A percentile compares a stretch with the other conserved stretches of the same genome.
These are phyloP conservation scores for Tricholoma saponaceum DNA, from an alignment of 768 basidiomycete genomes.

Conservation along the genomic window DNA sequence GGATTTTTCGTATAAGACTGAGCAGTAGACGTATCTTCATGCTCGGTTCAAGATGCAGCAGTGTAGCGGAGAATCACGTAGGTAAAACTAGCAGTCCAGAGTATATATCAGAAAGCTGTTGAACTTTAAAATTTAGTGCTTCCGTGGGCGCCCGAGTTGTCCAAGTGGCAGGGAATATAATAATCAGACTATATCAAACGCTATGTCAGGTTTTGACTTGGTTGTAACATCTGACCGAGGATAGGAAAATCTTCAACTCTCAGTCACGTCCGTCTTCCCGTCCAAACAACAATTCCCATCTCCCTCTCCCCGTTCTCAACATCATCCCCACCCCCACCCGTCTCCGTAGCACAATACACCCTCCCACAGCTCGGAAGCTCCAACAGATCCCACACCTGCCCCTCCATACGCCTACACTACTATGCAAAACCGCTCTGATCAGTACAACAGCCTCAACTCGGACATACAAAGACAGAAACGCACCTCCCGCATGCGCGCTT, in stretches of 20 bases:
- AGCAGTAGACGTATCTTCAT: not conserved
- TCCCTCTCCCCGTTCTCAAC: not conserved
- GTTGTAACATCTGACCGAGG: no score
- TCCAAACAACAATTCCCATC: not conserved
- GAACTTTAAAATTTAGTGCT: no score
- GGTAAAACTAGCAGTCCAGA: not conserved
- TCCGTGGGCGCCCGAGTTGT: no score
- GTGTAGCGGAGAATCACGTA: not conserved
- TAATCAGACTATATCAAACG: no score
- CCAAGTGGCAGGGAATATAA: no score
- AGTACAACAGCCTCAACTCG: not conserved
- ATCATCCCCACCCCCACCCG: not conserved
- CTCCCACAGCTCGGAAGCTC: constrained; percentile 16
- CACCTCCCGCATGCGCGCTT: not conserved
- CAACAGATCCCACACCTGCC: constrained; percentile 14
- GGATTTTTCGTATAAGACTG: not conserved
- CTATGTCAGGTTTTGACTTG: no score
- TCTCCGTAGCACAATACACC: constrained; percentile 12
- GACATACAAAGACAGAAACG: not conserved
- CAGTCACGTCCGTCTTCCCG: no score
- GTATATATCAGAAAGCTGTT: no score
- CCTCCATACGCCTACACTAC: constrained; percentile 13
- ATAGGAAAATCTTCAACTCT: no score
- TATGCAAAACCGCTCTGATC: not conserved
- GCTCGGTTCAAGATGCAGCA: not conserved